Base-by-base conservation (phyloP, 2,329 filamentous ascomycete species). In the Akanthomyces muscarius region DNA sequence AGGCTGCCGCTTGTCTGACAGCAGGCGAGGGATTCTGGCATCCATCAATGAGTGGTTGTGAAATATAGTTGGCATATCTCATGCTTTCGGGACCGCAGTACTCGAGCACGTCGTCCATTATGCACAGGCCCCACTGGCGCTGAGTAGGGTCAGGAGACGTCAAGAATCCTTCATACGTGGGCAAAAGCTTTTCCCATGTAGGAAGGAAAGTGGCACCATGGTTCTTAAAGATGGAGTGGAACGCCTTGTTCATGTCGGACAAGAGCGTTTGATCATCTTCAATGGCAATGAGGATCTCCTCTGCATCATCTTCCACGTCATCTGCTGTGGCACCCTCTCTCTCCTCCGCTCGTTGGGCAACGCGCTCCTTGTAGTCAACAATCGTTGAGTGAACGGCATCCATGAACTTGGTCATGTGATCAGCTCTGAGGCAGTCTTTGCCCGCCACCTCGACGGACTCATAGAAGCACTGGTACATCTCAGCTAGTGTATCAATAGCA, bases 381-480 rank as follows among this genome's bases (percentile, higher is more conserved):
- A 99, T 84, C 4, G 95, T 90, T 14, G 89, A 92, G 71, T 89
- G 86, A 53, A 93, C 92, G 1, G 90, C 89, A 67, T 92, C 88
- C 69, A 98, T 94, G 75, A 98, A 99, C 51, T 86, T 86, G 63
- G 83, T 81, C 89, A 99, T 93, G 74, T 97, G 90, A 45, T 88
- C 83, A 45, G 83, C 80, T 6, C 83, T 91, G 53, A 99, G 83
- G 72, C 89, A 94, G 69, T 90, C 87, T 76, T 91, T 91, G 64
- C 94, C 94, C 67, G 96, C 86, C 25, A 97, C 93, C 78, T 98
- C 94, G 8, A 99, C 88, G 30, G 92, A 97, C 76, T 99, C 95
- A 75, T 99, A 99, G 81, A 99, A 99, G 80, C 95, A 99, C 76
- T 98, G 94, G 77, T 97, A 99, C 92, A 99, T 97, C 78, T 98